Evolutionary conservation across 208 protist species (phyloP).

Genomic region (Chromosphaera perkinsii): DNA sequence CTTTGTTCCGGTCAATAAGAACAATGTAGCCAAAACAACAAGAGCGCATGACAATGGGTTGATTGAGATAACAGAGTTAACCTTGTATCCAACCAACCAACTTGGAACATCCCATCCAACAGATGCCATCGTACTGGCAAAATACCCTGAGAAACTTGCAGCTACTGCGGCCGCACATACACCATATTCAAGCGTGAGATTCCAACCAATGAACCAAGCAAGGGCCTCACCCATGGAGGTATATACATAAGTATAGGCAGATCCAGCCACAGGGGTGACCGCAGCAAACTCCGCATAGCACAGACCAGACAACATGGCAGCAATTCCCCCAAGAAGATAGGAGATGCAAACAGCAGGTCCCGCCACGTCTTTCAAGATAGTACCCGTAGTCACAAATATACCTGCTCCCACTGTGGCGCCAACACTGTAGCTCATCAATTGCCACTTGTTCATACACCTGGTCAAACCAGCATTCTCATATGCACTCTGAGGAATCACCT

Average conservation of each 20-base stretch:
- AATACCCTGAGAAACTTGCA: background rate
- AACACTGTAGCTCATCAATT: background rate
- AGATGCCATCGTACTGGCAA: background rate
- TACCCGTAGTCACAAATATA: slow-evolving; percentile 5
- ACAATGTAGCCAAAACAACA: background rate
- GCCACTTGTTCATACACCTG: background rate
- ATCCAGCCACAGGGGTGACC: background rate
- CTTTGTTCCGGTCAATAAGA: background rate
- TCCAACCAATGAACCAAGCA: slow-evolving; percentile 10
- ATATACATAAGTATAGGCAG: background rate
- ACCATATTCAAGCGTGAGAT: slow-evolving; percentile 4
- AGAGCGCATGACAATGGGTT: background rate
- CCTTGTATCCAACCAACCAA: background rate
- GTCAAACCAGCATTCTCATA: background rate
- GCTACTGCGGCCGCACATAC: background rate
- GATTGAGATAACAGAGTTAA: background rate
- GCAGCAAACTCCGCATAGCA: slow-evolving; percentile 13
- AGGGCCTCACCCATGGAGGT: slow-evolving; percentile 4
- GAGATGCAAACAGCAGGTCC: slow-evolving; percentile 1
- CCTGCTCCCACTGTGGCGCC: background rate
- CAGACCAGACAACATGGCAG: background rate
- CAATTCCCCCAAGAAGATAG: slow-evolving; percentile 1
- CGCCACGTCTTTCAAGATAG: background rate
- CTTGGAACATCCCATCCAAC: background rate
- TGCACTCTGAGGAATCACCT: no score